These are phyloP conservation scores for Sclerotinia glacialis DNA, from an alignment of 2,329 filamentous ascomycete genomes.

Conservation along the genomic window DNA sequence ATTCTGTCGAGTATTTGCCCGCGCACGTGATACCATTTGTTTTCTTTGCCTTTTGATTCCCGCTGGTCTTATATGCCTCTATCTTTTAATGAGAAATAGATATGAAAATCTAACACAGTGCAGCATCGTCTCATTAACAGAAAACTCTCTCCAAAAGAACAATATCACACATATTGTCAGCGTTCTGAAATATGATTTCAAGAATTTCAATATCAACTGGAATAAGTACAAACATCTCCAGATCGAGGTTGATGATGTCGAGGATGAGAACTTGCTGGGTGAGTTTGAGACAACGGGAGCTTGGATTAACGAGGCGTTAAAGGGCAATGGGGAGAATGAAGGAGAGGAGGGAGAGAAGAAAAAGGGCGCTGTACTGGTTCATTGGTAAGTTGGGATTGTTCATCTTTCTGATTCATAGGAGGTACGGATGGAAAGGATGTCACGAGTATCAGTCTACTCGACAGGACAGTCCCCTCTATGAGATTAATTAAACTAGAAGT, in stretches of 20 bases:
- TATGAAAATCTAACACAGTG: constrained; percentile 22
- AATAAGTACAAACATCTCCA: constrained; percentile 67
- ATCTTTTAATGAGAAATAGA: neutral
- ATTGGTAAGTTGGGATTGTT: constrained; percentile 57
- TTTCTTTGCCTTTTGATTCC: constrained; percentile 34
- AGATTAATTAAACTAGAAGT: neutral
- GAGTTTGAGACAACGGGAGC: constrained; percentile 74
- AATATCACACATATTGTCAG: constrained; percentile 91
- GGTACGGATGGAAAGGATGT: no score
- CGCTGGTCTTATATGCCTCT: neutral
- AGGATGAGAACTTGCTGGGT: constrained; percentile 81
- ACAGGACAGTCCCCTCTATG: no score
- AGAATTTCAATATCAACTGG: constrained; percentile 48
- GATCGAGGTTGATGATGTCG: constrained; percentile 86
- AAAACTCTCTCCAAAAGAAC: constrained; percentile 64
- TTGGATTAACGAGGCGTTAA: constrained; percentile 78
- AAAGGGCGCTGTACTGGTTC: constrained; percentile 62
- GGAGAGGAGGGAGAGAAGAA: constrained; percentile 51
- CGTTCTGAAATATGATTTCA: constrained; percentile 63
- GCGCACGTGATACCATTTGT: constrained; percentile 38
- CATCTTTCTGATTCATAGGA: constrained; percentile 24
- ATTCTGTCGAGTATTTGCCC: constrained; percentile 18
- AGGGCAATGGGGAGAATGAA: constrained; percentile 46
- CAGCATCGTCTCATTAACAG: constrained; percentile 74
- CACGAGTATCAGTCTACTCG: neutral